Conservation (phyloP, 208 protist genomes). For the Leishmania guyanensis region DNA sequence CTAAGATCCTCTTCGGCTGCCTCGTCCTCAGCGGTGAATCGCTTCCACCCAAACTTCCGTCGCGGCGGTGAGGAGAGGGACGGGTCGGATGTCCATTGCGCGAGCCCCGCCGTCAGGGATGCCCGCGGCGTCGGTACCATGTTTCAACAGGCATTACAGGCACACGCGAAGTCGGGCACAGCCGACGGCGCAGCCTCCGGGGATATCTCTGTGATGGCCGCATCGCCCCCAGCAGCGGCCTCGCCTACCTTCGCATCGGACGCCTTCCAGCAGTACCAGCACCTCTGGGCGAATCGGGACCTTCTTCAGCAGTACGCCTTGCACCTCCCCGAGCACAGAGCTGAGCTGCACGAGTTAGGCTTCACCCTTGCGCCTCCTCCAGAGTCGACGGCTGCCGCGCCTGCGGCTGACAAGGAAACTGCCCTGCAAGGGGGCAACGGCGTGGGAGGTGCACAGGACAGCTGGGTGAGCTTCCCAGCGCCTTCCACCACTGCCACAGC, state of each 20-base stretch:
- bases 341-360: conserved; percentile 43
- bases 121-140: conserved; percentile 23
- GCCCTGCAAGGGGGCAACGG: not conserved
- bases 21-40: not conserved
- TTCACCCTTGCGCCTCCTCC: conserved; percentile 43
- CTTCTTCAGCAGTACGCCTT: conserved; percentile 54
- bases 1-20: conserved; percentile 9
- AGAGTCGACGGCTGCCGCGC: not conserved
- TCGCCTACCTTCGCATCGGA: not conserved
- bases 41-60: not conserved
- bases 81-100: not conserved
- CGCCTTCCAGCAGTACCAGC: conserved; percentile 17
- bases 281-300: conserved; percentile 42
- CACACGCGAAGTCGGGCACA: conserved; percentile 5
- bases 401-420: not conserved
- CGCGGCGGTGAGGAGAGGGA: not conserved
- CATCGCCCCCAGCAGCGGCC: not conserved
- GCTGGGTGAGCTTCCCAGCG: conserved; percentile 12
- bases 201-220: not conserved
- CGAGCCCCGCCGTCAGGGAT: not conserved
- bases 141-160: conserved; percentile 23
- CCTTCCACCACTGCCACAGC: not conserved
- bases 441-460: not conserved
- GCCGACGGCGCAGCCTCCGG: not conserved
- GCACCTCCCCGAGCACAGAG: conserved; percentile 43